Base-by-base conservation (phyloP, 2,329 filamentous ascomycete genomes). In the Clarireedia monteithiana region DNA sequence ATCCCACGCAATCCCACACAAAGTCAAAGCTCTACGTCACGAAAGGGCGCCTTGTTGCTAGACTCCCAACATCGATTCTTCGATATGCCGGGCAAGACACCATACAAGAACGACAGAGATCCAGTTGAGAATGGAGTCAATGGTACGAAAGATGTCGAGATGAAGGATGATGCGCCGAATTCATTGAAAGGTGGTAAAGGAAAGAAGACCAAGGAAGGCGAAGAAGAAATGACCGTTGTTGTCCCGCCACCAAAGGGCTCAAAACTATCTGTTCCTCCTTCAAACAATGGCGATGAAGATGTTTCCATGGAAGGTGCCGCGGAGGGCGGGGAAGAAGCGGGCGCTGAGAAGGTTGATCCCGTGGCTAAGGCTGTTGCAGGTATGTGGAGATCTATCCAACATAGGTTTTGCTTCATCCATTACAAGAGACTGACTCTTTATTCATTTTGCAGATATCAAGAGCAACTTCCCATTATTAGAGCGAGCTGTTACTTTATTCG, bases 381-480 rank as follows among this genome's bases (percentile, higher is more conserved):
- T 86, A 73, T 68, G 76, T 66, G 6, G n/a, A 27, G 26, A 38
- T 50, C 26, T 24, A 46, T 39, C 34, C 44, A 49, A 57, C 44
- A 44, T 50, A 47, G 23, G 12, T 44, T 44, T 17, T 20, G 26
- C 26, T 6, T 47, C 39, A 47, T 38, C 42, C 26, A 12, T n/a
- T 24, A 15, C 26, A 14, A 50, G 45, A 48, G 55, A 53, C 59
- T 64, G 56, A 65, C 57, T 39, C 39, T 51, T n/a, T 9, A 27
- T 34, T 38, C 30, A 60, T 26, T 24, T 58, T 56, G 40, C 69
- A 97, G 94, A 96, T 73, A 95, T 99, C 76, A 94, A 91, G 75
- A 86, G 83, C 79, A 96, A 95, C 75, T 96, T 96, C 70, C 83
- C 84, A 52, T 81, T 99, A 62, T 81, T 99, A 68, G 91, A 96